Percentiles rank a stretch among this genome's conserved stretches.
Evolutionary conservation across 495 filamentous ascomycete species (phyloP).

Genomic region (Haplographium delicatum): DNA sequence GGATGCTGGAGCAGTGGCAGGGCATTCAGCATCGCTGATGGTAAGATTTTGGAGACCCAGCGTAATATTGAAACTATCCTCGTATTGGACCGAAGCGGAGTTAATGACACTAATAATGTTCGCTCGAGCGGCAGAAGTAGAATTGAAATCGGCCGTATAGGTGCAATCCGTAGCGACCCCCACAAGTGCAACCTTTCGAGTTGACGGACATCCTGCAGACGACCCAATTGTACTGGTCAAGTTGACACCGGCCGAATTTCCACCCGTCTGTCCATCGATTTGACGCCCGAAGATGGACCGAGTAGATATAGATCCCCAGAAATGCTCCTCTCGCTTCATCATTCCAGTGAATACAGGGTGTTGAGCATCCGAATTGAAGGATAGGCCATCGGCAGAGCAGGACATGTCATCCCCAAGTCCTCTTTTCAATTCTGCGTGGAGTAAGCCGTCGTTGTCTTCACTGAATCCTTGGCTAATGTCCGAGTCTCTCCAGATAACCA

Average conservation of each 20-base stretch:
- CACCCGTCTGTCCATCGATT: conserved; percentile 40
- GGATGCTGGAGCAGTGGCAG: conserved; percentile 53
- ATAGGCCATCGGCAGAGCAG: conserved; percentile 25
- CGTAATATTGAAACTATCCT: conserved; percentile 88
- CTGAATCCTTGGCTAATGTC: conserved; percentile 55
- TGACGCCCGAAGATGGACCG: conserved; percentile 53
- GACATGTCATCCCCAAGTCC: conserved; percentile 7
- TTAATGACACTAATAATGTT: conserved; percentile 86
- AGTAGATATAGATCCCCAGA: conserved; percentile 51
- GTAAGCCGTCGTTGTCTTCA: conserved; percentile 17
- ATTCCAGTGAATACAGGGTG: conserved; percentile 34
- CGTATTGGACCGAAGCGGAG: conserved; percentile 78
- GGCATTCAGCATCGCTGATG: conserved; percentile 63
- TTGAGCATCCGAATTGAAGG: conserved; percentile 30
- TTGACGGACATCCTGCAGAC: conserved; percentile 76
- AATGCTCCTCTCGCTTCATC: conserved; percentile 31
- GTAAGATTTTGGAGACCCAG: conserved; percentile 84
- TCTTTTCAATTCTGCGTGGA: conserved; percentile 23
- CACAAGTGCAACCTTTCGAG: conserved; percentile 82
- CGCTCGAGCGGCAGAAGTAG: conserved; percentile 48
- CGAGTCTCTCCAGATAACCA: conserved; percentile 89
- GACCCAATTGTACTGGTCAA: conserved; percentile 74
- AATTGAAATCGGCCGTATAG: conserved; percentile 67
- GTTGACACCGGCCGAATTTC: conserved; percentile 82
- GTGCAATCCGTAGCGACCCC: conserved; percentile 91